Conservation (phyloP, 345 rosid genomes). For the Citrus sp. region DNA sequence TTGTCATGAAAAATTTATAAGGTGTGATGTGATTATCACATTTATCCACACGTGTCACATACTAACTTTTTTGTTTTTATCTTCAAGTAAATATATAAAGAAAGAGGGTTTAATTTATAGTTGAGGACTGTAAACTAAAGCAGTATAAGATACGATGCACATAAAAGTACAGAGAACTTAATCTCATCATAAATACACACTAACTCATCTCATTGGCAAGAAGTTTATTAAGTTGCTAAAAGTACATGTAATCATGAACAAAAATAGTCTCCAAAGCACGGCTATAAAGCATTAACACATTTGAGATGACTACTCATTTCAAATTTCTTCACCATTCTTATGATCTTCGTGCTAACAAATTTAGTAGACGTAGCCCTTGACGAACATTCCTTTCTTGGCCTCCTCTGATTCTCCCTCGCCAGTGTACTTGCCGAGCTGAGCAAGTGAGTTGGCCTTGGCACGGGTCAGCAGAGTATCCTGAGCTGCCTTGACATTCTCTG, state of each 20-base stretch:
- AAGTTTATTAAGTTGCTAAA: slow-evolving; percentile 41
- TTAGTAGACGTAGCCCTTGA: slow-evolving; percentile 80
- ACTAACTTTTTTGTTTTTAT: too few relatives aligned
- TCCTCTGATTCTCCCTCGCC: slow-evolving; percentile 92
- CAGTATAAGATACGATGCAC: not conserved
- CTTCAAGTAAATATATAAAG: too few relatives aligned
- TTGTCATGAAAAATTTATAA: too few relatives aligned
- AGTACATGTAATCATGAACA: slow-evolving; percentile 30
- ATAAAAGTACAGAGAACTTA: not conserved
- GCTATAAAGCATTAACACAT: slow-evolving; percentile 33
- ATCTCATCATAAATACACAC: slow-evolving; percentile 11
- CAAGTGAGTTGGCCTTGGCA: slow-evolving; percentile 86
- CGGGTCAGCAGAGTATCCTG: slow-evolving; percentile 66
- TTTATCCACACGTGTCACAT: too few relatives aligned
- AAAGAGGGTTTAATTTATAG: too few relatives aligned
- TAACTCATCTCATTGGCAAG: slow-evolving; percentile 28
- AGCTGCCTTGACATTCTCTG: slow-evolving; percentile 82
- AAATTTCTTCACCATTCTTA: slow-evolving; percentile 19
- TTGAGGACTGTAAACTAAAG: not conserved
- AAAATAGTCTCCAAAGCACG: slow-evolving; percentile 40
- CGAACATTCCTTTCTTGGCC: slow-evolving; percentile 91
- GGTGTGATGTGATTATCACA: too few relatives aligned
- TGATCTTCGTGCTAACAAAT: slow-evolving; percentile 8
- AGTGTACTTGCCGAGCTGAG: slow-evolving; percentile 93
- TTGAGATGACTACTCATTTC: slow-evolving; percentile 10